Evolutionary conservation across 2,329 filamentous ascomycete species (phyloP).

Genomic region (Didymella arachidicola): DNA sequence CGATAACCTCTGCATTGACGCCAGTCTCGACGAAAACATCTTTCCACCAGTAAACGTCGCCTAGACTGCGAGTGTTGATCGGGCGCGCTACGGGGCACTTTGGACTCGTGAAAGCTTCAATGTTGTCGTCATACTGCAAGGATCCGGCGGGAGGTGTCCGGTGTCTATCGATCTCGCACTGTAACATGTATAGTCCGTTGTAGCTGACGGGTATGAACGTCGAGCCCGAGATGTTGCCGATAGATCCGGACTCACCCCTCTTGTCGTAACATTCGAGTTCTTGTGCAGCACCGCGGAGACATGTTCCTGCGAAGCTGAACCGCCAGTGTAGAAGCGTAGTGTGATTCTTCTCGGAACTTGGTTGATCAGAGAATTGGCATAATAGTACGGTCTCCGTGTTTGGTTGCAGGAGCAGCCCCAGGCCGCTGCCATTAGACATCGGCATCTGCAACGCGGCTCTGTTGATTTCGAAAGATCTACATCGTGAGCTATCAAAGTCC

Average conservation of each 20-base stretch:
- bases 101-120: slow-evolving; percentile 15
- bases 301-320: slow-evolving; percentile 27
- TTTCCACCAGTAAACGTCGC: slow-evolving; percentile 27
- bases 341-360: neutral
- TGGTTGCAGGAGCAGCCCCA: slow-evolving; percentile 21
- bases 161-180: neutral
- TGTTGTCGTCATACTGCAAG: slow-evolving; percentile 28
- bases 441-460: slow-evolving; percentile 3
- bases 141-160: neutral
- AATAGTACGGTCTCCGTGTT: slow-evolving; percentile 22
- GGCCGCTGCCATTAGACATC: too few species aligned
- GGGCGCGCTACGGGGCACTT: neutral
- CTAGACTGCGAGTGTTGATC: neutral
- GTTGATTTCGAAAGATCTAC: slow-evolving; percentile 32
- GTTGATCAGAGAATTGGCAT: neutral
- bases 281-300: neutral
- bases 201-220: slow-evolving; percentile 8
- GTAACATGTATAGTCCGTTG: slow-evolving; percentile 12
- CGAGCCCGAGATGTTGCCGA: neutral
- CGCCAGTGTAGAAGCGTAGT: neutral
- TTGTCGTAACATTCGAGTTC: slow-evolving; percentile 1
- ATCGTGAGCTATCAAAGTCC: slow-evolving; percentile 37
- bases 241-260: too few species aligned
- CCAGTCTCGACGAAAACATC: slow-evolving; percentile 20
- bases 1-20: neutral